These are phyloP conservation scores for Epichloe elymi DNA, from an alignment of 2,329 filamentous ascomycete species.

Conservation along the genomic window DNA sequence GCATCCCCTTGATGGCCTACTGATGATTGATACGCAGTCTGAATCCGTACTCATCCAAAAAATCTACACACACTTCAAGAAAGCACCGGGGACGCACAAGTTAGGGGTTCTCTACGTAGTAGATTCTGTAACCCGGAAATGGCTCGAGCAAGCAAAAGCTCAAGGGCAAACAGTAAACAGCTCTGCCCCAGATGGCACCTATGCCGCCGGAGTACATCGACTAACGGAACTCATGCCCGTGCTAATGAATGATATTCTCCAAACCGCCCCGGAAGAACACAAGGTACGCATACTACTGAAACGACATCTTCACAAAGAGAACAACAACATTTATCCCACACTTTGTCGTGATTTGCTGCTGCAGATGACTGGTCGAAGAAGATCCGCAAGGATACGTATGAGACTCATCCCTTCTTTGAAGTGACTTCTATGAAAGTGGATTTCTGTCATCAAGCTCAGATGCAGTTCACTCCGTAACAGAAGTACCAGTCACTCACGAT, in stretches of 20 bases:
- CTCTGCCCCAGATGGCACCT: constrained; percentile 79
- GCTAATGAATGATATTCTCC: constrained; percentile 90
- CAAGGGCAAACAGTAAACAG: constrained; percentile 70
- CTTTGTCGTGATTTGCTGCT: background rate
- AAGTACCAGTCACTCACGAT: constrained; percentile 13
- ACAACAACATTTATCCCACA: background rate
- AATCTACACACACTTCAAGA: constrained; percentile 94
- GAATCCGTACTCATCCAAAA: constrained; percentile 92
- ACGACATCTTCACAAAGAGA: background rate
- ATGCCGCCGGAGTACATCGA: constrained; percentile 87
- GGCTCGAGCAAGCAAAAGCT: constrained; percentile 89
- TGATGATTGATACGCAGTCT: constrained; percentile 43
- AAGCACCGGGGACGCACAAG: constrained; percentile 88
- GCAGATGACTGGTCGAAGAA: background rate
- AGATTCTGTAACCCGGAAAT: constrained; percentile 98
- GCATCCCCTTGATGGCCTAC: constrained; percentile 5
- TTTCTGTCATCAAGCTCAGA: background rate
- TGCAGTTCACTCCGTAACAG: background rate
- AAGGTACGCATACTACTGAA: constrained; percentile 59
- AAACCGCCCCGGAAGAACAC: constrained; percentile 80
- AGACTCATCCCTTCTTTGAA: background rate
- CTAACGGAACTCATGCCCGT: constrained; percentile 89
- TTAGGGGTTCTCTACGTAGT: constrained; percentile 98
- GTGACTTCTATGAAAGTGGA: background rate
- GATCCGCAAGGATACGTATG: background rate